Conservation (phyloP, 257 asterid species). For the Eustoma russellianum region DNA sequence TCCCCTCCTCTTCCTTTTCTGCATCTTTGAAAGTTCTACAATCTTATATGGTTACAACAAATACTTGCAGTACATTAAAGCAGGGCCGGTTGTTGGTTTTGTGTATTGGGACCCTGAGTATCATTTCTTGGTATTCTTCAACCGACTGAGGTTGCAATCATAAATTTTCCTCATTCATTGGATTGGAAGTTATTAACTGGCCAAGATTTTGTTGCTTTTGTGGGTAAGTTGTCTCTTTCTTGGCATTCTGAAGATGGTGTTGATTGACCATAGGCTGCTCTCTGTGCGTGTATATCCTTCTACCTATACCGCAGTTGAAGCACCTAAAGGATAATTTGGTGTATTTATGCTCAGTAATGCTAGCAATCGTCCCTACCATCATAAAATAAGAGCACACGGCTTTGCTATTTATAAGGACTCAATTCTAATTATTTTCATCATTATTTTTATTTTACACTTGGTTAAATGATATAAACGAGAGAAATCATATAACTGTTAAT, state of each 20-base stretch:
- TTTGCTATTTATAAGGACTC: background rate
- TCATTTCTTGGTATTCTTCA: conserved; percentile 82
- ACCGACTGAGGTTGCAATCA: conserved; percentile 67
- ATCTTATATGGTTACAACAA: conserved; percentile 6
- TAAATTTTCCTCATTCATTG: conserved; percentile 33
- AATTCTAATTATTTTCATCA: no score
- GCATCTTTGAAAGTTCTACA: conserved; percentile 5
- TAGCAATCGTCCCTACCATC: conserved; percentile 3
- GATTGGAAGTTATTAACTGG: conserved; percentile 15
- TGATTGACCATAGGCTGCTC: background rate
- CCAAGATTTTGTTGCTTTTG: conserved; percentile 13
- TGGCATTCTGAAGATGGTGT: background rate
- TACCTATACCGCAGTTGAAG: conserved; percentile 15
- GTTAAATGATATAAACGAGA: no score
- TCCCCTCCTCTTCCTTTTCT: background rate
- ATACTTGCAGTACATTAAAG: conserved; percentile 72
- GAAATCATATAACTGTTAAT: no score
- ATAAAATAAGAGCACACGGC: conserved; percentile 1
- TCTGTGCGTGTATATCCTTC: no score
- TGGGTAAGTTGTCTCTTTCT: conserved; percentile 24
- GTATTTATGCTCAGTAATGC: conserved; percentile 11
- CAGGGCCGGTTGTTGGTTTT: conserved; percentile 93
- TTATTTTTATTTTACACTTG: no score
- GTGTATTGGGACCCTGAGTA: conserved; percentile 88
- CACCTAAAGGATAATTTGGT: conserved; percentile 21